Conservation (phyloP, 106 monocot genomes). For the Allium cepa region DNA sequence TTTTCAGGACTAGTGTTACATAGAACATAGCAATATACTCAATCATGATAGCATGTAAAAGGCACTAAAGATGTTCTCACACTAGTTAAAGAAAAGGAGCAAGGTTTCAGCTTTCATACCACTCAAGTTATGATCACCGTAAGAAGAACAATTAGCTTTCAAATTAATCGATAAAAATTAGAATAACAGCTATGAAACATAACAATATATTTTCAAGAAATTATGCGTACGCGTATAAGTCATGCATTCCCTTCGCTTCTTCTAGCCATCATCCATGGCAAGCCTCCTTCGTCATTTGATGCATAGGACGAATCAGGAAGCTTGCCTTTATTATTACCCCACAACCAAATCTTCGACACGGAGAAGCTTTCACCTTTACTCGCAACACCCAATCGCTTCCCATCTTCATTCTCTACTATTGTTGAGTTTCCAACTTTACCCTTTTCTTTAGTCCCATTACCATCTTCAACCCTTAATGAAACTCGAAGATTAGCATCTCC, state of each 20-base stretch:
- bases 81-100: too few species aligned
- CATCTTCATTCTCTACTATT: constrained; percentile 19
- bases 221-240: constrained; percentile 3
- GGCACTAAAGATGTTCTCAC: too few species aligned
- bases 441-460: constrained; percentile 10
- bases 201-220: constrained; percentile 1
- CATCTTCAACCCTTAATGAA: constrained; percentile 22
- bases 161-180: constrained; percentile 13
- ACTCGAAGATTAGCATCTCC: constrained; percentile 61
- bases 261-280: constrained; percentile 34
- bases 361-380: constrained; percentile 86
- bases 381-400: constrained; percentile 42
- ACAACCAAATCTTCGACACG: constrained; percentile 82
- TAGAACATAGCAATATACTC: too few species aligned
- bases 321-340: constrained; percentile 66
- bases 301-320: constrained; percentile 28
- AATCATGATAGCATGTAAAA: too few species aligned
- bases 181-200: constrained; percentile 1
- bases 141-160: too few species aligned
- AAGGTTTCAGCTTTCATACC: too few species aligned
- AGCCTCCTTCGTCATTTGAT: constrained; percentile 22
- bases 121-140: too few species aligned
- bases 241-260: constrained; percentile 32
- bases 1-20: too few species aligned
- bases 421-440: constrained; percentile 6